phyloP scores from a whole-genome alignment of 805 yeast genomes.

The Wickerhamiella kazuoi region DNA sequence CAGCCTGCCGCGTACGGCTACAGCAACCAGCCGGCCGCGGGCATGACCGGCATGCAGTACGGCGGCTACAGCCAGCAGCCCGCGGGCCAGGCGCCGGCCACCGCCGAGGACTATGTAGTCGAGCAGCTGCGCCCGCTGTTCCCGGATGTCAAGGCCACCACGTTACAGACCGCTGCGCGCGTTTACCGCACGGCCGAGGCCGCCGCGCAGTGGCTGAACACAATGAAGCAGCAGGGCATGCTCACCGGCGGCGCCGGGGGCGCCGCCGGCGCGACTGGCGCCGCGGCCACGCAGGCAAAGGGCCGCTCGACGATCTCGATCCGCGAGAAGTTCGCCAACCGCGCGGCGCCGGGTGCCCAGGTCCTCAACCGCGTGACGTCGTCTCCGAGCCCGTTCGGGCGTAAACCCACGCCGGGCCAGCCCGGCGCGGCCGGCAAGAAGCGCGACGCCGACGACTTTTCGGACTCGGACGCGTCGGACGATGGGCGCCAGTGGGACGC shows the following conservation, averaged over 20 bases:
- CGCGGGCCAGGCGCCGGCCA: neutral
- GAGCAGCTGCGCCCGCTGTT: constrained; percentile 7
- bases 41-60: too few relatives aligned
- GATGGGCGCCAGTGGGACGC: constrained; percentile 22
- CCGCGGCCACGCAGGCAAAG: too few relatives aligned
- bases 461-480: constrained; percentile 30
- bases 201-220: constrained; percentile 21
- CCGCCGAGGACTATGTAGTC: constrained; percentile 7
- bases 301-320: constrained; percentile 18
- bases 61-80: too few relatives aligned
- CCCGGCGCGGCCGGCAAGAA: constrained; percentile 4
- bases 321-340: constrained; percentile 21
- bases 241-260: constrained; percentile 8
- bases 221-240: constrained; percentile 17
- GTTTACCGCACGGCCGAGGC: constrained; percentile 19
- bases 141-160: constrained; percentile 13
- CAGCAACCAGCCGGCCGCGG: constrained; percentile 5
- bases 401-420: neutral
- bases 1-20: constrained; percentile 6
- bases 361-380: neutral
- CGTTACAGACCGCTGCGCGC: constrained; percentile 16
- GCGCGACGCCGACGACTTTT: constrained; percentile 30
- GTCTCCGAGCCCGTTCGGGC: constrained; percentile 3
- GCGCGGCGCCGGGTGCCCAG: constrained; percentile 1
- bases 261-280: too few relatives aligned